phyloP scores from a whole-genome alignment of 139 green algal genomes.

The Dunaliella sp. region DNA sequence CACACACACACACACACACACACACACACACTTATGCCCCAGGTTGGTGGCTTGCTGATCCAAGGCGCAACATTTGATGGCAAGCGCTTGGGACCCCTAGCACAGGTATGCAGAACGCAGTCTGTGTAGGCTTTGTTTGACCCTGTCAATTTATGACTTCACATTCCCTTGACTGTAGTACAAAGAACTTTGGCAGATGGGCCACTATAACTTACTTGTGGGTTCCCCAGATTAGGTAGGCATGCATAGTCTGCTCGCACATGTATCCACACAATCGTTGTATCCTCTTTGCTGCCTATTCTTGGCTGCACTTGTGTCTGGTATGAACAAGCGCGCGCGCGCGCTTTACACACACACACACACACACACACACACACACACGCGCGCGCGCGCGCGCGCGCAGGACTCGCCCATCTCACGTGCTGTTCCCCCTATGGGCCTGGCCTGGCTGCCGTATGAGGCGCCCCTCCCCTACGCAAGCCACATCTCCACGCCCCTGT shows the following conservation, averaged over 20 bases:
- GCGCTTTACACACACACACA: not conserved
- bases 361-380: not conserved
- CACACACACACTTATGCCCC: too few species aligned
- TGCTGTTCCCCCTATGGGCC: conserved; percentile 30
- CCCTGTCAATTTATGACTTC: not conserved
- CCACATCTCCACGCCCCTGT: conserved; percentile 48
- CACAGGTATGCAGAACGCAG: conserved; percentile 9
- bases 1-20: too few species aligned
- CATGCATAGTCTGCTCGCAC: not conserved
- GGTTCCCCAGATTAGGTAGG: too few species aligned
- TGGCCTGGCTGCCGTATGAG: conserved; percentile 56
- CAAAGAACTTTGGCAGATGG: not conserved
- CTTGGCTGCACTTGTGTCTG: not conserved
- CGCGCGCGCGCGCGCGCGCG: not conserved
- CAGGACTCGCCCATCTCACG: conserved; percentile 34
- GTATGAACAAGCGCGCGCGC: not conserved
- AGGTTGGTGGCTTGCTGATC: conserved; percentile 27
- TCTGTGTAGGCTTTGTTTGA: too few species aligned
- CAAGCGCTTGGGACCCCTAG: conserved; percentile 26
- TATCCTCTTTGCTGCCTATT: not conserved
- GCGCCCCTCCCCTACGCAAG: conserved; percentile 28
- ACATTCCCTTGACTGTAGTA: not conserved
- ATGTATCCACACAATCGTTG: not conserved
- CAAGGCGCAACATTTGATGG: conserved; percentile 46
- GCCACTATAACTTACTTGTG: too few species aligned